Base-by-base conservation (phyloP, 257 asterid genomes). In the Avicennia marina region DNA sequence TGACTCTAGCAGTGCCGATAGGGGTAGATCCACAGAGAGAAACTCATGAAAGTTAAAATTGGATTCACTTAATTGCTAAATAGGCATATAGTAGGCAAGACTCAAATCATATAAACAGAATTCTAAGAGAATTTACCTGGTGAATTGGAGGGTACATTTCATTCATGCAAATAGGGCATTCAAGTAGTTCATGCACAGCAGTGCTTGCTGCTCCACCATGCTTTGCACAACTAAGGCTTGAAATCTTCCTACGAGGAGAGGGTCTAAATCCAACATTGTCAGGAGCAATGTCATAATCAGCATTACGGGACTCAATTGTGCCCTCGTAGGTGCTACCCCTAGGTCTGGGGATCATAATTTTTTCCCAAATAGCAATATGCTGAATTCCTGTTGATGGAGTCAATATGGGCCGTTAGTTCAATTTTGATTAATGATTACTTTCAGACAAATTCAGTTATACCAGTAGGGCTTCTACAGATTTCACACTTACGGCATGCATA, bases 101-200 rank as follows among this genome's bases (percentile, higher is more conserved):
- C 13, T 8, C 12, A 34, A 32, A 53, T 20, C n/a, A 39, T 31
- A 17, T 56, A 38, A 58, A 29, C 33, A 20, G 40, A 69, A 53
- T 21, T 0, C 38, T n/a, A 36, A 34, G 65, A 60, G 18, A 67
- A 64, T 60, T 41, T 78, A 83, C 95, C 84, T 86, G 94, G 71
- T 78, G 94, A 73, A 86, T 86, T 21, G 94, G 95, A 41, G 94
- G 94, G 75, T 78, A 78, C 94, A 86, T 83, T 36, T 70, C 67
- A 66, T 79, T 75, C 77, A 83, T 54, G 65, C 90, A 86, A 41
- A 83, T 64, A 27, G 95, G 94, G 73, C 95, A 86, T 52, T 81
- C 94, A 13, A 86, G 84, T 16, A 83, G 80, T 61, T 86, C 95
- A n/a, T 83, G 93, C 50, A 86, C 83, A 53, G 87, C 80, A 33